phyloP scores from a whole-genome alignment of 495 filamentous ascomycete genomes.

The Lasiosphaeria miniovina region DNA sequence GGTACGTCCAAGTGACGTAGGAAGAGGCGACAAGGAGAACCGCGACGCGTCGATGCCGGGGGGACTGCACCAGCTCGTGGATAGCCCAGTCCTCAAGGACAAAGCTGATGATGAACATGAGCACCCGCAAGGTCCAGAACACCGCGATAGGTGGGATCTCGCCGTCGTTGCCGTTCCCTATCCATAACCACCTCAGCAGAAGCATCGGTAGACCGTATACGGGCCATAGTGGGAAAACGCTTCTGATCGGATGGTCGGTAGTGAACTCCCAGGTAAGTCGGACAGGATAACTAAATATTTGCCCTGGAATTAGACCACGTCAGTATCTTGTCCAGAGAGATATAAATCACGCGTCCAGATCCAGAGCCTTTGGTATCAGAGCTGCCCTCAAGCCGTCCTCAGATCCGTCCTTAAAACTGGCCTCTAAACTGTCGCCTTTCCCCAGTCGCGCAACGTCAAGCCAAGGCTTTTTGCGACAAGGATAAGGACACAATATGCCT shows the following conservation, averaged over 20 bases:
- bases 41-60: slow-evolving; percentile 66
- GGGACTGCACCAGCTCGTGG: slow-evolving; percentile 78
- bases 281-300: slow-evolving; percentile 84
- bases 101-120: slow-evolving; percentile 93
- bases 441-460: too few relatives aligned
- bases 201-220: slow-evolving; percentile 91
- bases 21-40: slow-evolving; percentile 84
- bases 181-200: slow-evolving; percentile 82
- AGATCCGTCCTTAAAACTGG: too few relatives aligned
- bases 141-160: slow-evolving; percentile 67
- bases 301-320: slow-evolving; percentile 52
- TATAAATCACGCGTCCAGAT: background rate
- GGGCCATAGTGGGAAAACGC: slow-evolving; percentile 93
- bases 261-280: slow-evolving; percentile 95
- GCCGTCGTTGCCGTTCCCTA: slow-evolving; percentile 53
- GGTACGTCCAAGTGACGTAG: slow-evolving; percentile 98
- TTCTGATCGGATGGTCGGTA: slow-evolving; percentile 76
- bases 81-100: slow-evolving; percentile 97
- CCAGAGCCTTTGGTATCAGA: background rate
- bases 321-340: background rate
- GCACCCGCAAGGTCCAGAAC: slow-evolving; percentile 79
- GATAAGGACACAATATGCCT: background rate
- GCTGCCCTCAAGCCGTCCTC: too few relatives aligned
- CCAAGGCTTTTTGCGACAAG: too few relatives aligned
- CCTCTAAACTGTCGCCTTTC: too few relatives aligned